Conservation (phyloP, 208 protist species). For the Acanthamoeba sp. region DNA sequence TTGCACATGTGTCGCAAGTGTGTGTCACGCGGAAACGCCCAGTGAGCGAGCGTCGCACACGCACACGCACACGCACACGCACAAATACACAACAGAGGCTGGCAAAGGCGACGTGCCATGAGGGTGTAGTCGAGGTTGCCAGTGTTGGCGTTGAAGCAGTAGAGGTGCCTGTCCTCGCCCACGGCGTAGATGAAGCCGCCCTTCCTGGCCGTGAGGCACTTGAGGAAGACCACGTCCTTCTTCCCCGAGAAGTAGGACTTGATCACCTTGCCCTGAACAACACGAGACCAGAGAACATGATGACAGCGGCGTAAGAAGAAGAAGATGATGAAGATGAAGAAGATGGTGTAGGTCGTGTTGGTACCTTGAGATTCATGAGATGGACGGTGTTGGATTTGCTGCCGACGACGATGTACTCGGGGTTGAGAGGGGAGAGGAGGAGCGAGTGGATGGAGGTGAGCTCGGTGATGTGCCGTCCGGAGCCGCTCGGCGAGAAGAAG, state of each 20-base stretch:
- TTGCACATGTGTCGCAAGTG: too few relatives aligned
- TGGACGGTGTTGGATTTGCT: slow-evolving; percentile 42
- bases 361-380: slow-evolving; percentile 57
- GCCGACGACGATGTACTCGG: slow-evolving; percentile 57
- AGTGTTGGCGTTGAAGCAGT: slow-evolving; percentile 70
- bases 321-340: not conserved
- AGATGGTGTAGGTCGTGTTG: not conserved
- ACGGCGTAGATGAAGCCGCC: slow-evolving; percentile 67
- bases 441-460: slow-evolving; percentile 55
- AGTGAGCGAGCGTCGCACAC: not conserved
- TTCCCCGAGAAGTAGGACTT: slow-evolving; percentile 54
- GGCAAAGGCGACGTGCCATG: not conserved
- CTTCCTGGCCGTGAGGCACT: slow-evolving; percentile 12
- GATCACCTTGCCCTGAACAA: slow-evolving; percentile 56
- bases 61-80: too few relatives aligned
- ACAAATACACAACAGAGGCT: not conserved
- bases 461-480: slow-evolving; percentile 8
- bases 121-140: slow-evolving; percentile 67
- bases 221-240: slow-evolving; percentile 52
- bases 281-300: not conserved
- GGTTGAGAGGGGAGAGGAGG: not conserved
- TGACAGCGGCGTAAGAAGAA: not conserved
- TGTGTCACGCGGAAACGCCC: not conserved
- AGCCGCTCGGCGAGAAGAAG: slow-evolving; percentile 58
- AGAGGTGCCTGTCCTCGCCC: slow-evolving; percentile 70